Base-by-base conservation (phyloP, 345 rosid species). In the Cardamine resedifolia region DNA sequence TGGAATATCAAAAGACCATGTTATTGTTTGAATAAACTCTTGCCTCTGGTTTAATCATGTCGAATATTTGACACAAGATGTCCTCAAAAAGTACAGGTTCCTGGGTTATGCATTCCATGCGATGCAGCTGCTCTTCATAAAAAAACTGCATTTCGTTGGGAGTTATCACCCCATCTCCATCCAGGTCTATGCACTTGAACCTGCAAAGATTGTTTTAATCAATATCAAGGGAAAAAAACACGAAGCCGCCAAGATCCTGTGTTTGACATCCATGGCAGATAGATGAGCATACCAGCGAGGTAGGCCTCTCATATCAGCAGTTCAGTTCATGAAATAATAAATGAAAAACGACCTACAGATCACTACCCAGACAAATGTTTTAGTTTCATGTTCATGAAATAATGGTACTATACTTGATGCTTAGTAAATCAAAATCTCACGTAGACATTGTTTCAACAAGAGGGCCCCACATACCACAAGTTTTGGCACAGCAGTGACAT, bases 121-220 rank as follows among this genome's bases (percentile, higher is more conserved):
- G 90, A 77, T 85, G 91, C 83, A 85, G 78, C 79, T 92, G 98
- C 83, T 90, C 97, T 79, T 88, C 96, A 10, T 86, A 92, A 80
- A 90, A 92, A 78, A 81, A 92, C 59, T 86, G 91, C 87, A 92
- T 73, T 82, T 92, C 98, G 76, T 87, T 89, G n/a, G 86, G 80
- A 16, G 88, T 87, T 69, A 92, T 75, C 70, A 87, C 70, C 73
- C 93, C 98, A 79, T 92, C 88, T 71, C 87, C 97, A 80, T 74
- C 96, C 81, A 92, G 85, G 82, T 92, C 98, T 76, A 92, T 81
- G 78, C 91, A 92, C 70, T 84, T 92, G 84, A 92, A 92, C 98
- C 97, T 92, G 76, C 64, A 57, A 65, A 53, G 28, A 60, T 43
- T 51, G 19, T 39, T n/a, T 39, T 10, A 41, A 60, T 49, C 68